Base-by-base conservation (phyloP, 2,329 filamentous ascomycete species). In the Phyllosticta citribraziliensis region DNA sequence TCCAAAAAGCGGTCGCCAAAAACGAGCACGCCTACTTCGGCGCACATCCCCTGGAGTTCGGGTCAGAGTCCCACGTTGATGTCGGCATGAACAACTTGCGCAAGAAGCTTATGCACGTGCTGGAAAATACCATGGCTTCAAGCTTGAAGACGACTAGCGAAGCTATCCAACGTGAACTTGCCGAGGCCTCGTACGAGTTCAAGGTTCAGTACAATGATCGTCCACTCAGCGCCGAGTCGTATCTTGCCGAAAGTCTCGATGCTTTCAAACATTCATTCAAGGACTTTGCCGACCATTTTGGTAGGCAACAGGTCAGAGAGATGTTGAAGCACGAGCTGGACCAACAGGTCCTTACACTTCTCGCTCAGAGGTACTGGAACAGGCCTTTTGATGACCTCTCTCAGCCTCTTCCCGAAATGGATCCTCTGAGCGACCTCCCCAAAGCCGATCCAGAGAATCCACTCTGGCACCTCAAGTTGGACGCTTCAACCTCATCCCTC, bases 171-270 rank as follows among this genome's bases (percentile, higher is more conserved):
- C 91, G 96, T 72, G 94, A 99, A 73, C 84, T 99, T 0, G 93
- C 97, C 69, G 94, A 99, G 75, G 92, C 94, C 2, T 93, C 90
- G 0, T 99, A 99, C 70, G 93, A 99, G 74, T 99, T 96, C 81
- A 99, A 99, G 73, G 94, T 99, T 5, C 95, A 99, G 73, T 99
- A 99, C 77, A 99, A 99, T 70, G 94, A 99, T 72, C 86, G 94
- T 6, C 91, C 93, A 1, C 79, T 99, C 40, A 96, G 91, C 57
- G 94, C 94, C 1, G 94, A 99, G 72, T 96, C 93, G 3, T 99
- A 99, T 71, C 83, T 99, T 50, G 94, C 94, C 1, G 94, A 97
- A 73, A 96, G 89, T 66, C 79, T 99, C 3, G 94, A 99, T 73
- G 87, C 88, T 20, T 97, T 99, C 82, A 99, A 99, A 76, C 95